Conservation (phyloP, 2,329 filamentous ascomycete species). For the Drechslerella coelobrocha region DNA sequence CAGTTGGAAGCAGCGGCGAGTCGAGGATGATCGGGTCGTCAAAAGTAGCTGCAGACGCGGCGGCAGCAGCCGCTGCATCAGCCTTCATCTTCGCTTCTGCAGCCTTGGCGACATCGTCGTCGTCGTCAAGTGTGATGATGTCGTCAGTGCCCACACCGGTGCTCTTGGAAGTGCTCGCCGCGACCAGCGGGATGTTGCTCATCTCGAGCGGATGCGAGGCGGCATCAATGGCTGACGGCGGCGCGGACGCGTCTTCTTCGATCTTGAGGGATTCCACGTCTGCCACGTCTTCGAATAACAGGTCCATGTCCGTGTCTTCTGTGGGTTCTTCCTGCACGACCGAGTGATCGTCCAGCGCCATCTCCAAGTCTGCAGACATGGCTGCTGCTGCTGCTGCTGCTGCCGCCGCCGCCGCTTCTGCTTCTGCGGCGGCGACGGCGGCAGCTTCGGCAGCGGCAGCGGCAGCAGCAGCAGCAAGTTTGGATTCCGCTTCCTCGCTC, state of each 20-base stretch:
- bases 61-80: not conserved
- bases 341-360: constrained; percentile 29
- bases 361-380: constrained; percentile 22
- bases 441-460: constrained; percentile 19
- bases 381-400: not conserved
- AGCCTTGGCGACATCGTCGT: constrained; percentile 2
- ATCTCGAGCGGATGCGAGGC: constrained; percentile 29
- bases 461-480: constrained; percentile 5
- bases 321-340: constrained; percentile 9
- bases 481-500: constrained; percentile 27
- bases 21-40: constrained; percentile 42
- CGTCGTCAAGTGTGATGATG: not conserved
- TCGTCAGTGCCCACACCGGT: not conserved
- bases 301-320: constrained; percentile 36
- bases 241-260: constrained; percentile 17
- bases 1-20: constrained; percentile 30
- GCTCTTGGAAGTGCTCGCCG: constrained; percentile 17
- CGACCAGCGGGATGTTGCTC: constrained; percentile 42
- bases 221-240: not conserved
- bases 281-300: constrained; percentile 31
- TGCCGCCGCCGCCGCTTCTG: not conserved
- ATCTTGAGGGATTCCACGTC: constrained; percentile 26
- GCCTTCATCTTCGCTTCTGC: too few relatives aligned
- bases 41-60: constrained; percentile 17
- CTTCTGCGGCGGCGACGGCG: constrained; percentile 1